Evolutionary conservation across 257 asterid species (phyloP).

Genomic region (Capsicum chinense): DNA sequence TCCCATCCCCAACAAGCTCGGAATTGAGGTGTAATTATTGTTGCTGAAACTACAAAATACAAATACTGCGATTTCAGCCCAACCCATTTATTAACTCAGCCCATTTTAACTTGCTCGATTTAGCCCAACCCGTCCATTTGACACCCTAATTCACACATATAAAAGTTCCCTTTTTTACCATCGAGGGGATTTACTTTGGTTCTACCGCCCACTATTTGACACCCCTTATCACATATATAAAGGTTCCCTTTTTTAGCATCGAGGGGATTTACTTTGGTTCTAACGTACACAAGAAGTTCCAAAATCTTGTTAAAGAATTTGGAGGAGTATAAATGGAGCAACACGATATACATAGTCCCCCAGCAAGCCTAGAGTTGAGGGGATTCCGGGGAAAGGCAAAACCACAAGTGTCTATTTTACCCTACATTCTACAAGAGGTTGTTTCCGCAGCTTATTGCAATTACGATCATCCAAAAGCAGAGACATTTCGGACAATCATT

Average conservation of each 20-base stretch:
- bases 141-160: no score
- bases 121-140: no score
- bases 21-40: not conserved
- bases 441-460: not conserved
- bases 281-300: not conserved
- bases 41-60: not conserved
- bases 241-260: no score
- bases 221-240: no score
- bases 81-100: no score
- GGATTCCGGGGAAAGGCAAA: no score
- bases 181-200: not conserved
- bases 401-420: no score
- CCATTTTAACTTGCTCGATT: no score
- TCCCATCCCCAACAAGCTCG: conserved; percentile 5
- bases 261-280: not conserved
- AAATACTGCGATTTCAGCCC: not conserved
- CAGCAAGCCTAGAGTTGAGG: not conserved
- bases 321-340: not conserved
- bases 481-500: not conserved
- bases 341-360: not conserved
- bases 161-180: not conserved
- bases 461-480: not conserved
- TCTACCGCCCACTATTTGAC: no score
- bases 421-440: no score
- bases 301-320: not conserved